phyloP scores from a whole-genome alignment of 106 monocot genomes.

The Hemerocallis citrina region DNA sequence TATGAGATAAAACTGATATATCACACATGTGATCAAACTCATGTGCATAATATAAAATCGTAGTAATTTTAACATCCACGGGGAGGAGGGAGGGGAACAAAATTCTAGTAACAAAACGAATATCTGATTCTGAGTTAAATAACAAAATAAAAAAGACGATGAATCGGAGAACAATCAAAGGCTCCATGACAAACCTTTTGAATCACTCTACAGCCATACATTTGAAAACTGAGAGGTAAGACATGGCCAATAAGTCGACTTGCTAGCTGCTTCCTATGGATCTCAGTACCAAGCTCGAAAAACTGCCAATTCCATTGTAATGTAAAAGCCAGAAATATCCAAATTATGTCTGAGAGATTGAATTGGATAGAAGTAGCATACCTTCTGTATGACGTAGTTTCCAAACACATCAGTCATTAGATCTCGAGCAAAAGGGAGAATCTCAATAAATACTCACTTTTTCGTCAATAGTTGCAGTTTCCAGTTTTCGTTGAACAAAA shows the following conservation, averaged over 20 bases:
- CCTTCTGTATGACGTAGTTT: slow-evolving; percentile 88
- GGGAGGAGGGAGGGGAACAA: too few species aligned
- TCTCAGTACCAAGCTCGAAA: slow-evolving; percentile 63
- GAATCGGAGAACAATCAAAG: too few species aligned
- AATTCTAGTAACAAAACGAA: too few species aligned
- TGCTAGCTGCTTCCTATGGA: slow-evolving; percentile 57
- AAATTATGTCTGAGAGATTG: not conserved
- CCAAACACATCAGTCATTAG: slow-evolving; percentile 90
- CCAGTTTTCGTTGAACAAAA: slow-evolving; percentile 76
- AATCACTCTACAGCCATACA: slow-evolving; percentile 84
- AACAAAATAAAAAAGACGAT: too few species aligned
- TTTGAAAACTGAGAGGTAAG: too few species aligned
- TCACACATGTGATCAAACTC: too few species aligned
- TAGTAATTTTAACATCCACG: too few species aligned
- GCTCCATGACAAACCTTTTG: slow-evolving; percentile 43
- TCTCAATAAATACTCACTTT: slow-evolving; percentile 60
- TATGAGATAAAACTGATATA: too few species aligned
- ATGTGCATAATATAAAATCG: too few species aligned
- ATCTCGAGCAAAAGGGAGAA: slow-evolving; percentile 49
- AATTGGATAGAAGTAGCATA: slow-evolving; percentile 11
- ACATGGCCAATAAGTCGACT: slow-evolving; percentile 37
- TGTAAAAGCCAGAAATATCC: slow-evolving; percentile 1
- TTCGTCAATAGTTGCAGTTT: slow-evolving; percentile 66
- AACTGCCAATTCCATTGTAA: slow-evolving; percentile 33
- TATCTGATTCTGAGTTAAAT: too few species aligned